Conservation (phyloP, 352 stramenopile genomes). For the Phytophthora megakarya region DNA sequence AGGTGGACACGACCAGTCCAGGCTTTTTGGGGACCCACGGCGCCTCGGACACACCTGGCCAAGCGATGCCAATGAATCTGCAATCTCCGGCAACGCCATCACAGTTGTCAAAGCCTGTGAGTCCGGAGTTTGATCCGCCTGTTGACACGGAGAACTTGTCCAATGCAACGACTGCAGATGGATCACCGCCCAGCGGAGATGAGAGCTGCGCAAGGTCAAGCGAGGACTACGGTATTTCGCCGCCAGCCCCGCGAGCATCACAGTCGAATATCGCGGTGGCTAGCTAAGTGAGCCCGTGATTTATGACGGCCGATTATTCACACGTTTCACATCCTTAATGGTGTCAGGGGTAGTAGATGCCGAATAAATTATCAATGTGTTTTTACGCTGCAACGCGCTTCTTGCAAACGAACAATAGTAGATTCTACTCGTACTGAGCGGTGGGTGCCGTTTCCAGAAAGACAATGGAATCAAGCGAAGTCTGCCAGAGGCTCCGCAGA, state of each 20-base stretch:
- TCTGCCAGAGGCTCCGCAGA: slow-evolving; percentile 47
- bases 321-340: slow-evolving; percentile 28
- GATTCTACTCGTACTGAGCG: no score
- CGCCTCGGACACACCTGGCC: slow-evolving; percentile 66
- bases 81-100: slow-evolving; percentile 60
- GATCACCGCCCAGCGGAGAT: slow-evolving; percentile 41
- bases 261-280: slow-evolving; percentile 27
- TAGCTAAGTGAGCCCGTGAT: slow-evolving; percentile 18
- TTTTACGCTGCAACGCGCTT: slow-evolving; percentile 19
- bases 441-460: no score
- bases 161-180: slow-evolving; percentile 49
- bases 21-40: slow-evolving; percentile 57
- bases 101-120: slow-evolving; percentile 44
- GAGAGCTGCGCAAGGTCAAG: slow-evolving; percentile 39
- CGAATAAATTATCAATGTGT: slow-evolving; percentile 47
- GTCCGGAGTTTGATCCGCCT: slow-evolving; percentile 36
- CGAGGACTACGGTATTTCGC: slow-evolving; percentile 33
- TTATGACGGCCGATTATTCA: not conserved
- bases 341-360: slow-evolving; percentile 28
- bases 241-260: slow-evolving; percentile 12
- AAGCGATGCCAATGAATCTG: slow-evolving; percentile 56
- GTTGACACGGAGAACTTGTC: slow-evolving; percentile 41
- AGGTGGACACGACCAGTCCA: slow-evolving; percentile 78
- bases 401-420: no score
- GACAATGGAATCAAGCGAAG: slow-evolving; percentile 31